Evolutionary conservation across 257 asterid genomes (phyloP).

Genomic region (Ajuga chamaepitys): DNA sequence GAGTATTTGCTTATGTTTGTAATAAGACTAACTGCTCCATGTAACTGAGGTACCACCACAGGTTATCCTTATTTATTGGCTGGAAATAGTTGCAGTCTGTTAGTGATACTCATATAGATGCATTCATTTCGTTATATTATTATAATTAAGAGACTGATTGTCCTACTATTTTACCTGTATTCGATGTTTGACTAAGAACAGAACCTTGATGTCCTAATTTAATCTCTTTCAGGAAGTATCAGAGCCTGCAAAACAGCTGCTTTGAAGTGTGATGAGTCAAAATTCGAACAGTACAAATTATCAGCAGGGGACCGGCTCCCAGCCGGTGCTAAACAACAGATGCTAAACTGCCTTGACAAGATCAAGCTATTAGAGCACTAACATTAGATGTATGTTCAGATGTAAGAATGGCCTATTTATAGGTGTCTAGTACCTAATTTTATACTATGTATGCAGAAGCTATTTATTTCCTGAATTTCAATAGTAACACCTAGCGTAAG

Average conservation of each 20-base stretch:
- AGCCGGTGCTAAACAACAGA: constrained; percentile 37
- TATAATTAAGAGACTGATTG: background rate
- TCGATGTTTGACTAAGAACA: background rate
- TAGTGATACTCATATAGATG: background rate
- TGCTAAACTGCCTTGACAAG: constrained; percentile 71
- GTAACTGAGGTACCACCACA: background rate
- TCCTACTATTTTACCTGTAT: background rate
- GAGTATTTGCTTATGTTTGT: background rate
- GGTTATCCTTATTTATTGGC: background rate
- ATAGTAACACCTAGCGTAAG: background rate
- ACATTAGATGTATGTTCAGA: background rate
- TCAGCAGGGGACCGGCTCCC: constrained; percentile 41
- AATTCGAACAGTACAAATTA: constrained; percentile 68
- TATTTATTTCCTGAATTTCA: too few species aligned
- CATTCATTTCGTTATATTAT: background rate
- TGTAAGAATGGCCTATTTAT: background rate
- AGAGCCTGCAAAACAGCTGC: constrained; percentile 80
- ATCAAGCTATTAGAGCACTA: constrained; percentile 70
- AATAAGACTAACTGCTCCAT: background rate
- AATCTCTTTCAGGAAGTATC: constrained; percentile 50
- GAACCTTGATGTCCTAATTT: background rate
- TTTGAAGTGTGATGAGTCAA: constrained; percentile 67
- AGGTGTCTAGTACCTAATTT: background rate
- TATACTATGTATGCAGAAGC: background rate
- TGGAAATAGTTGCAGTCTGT: background rate